A percentile compares a stretch with the other conserved stretches of the same genome.
Conservation (phyloP, 164 flowering plant genomes). For the Amborella trichopoda region DNA sequence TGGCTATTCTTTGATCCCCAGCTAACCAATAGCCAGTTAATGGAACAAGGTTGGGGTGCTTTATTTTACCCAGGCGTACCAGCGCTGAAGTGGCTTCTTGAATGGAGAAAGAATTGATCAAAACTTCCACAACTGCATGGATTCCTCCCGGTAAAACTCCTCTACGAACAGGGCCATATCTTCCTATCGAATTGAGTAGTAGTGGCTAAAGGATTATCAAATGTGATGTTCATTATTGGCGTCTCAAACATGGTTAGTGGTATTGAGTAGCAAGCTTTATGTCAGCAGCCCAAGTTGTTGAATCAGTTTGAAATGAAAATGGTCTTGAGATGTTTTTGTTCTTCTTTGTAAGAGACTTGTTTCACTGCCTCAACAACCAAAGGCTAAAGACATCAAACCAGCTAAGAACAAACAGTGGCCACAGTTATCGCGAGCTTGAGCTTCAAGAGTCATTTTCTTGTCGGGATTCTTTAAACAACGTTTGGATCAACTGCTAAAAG, state of each 20-base stretch:
- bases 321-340: constrained; percentile 79
- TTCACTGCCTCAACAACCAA: constrained; percentile 61
- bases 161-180: constrained; percentile 80
- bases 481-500: no score
- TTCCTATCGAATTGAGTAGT: constrained; percentile 81
- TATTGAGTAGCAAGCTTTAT: constrained; percentile 71
- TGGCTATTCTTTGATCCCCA: constrained; percentile 75
- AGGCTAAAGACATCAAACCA: constrained; percentile 50
- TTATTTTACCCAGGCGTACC: constrained; percentile 63
- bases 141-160: constrained; percentile 77
- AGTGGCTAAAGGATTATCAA: constrained; percentile 74
- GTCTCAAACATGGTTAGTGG: constrained; percentile 77
- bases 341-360: constrained; percentile 49
- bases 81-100: constrained; percentile 74
- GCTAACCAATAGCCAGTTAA: constrained; percentile 81
- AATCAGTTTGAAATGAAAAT: constrained; percentile 83
- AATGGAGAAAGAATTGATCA: constrained; percentile 55
- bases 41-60: constrained; percentile 85
- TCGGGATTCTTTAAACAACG: no score
- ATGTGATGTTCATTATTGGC: constrained; percentile 73
- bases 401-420: constrained; percentile 35
- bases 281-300: constrained; percentile 86
- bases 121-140: constrained; percentile 83
- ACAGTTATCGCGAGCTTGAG: constrained; percentile 53
- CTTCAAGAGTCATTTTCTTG: no score